Conservation (phyloP, 2,329 filamentous ascomycete species). For the Hypoxylon sp. region DNA sequence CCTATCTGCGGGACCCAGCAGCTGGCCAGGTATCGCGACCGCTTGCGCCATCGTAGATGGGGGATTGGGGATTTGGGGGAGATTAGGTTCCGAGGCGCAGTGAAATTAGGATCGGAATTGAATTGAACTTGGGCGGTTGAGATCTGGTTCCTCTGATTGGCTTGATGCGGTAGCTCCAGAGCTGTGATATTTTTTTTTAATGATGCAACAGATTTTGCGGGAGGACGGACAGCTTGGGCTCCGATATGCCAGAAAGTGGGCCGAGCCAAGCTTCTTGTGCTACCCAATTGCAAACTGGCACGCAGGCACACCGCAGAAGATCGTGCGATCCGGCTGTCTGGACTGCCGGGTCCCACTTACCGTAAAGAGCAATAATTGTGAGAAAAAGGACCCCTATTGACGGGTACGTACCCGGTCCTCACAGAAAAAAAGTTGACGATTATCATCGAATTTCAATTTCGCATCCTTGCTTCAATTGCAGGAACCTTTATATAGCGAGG, state of each 20-base stretch:
- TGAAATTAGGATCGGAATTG: constrained; percentile 7
- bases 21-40: constrained; percentile 84
- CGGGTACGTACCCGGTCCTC: constrained; percentile 11
- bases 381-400: constrained; percentile 38
- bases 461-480: background rate
- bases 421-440: background rate
- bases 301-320: constrained; percentile 2
- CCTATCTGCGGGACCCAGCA: constrained; percentile 76
- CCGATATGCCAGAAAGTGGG: constrained; percentile 33
- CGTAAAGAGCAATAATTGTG: constrained; percentile 6
- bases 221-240: constrained; percentile 17
- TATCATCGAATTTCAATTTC: constrained; percentile 4
- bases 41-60: constrained; percentile 51
- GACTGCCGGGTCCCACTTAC: constrained; percentile 38
- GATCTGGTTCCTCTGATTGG: constrained; percentile 20
- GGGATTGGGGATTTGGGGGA: constrained; percentile 1
- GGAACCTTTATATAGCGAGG: background rate
- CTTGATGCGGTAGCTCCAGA: background rate
- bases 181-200: constrained; percentile 29
- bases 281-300: background rate
- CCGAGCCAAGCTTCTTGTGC: constrained; percentile 9
- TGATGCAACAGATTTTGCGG: constrained; percentile 41
- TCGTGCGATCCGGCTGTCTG: constrained; percentile 41
- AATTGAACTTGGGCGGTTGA: constrained; percentile 1
- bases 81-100: background rate